Percentiles rank a stretch among this genome's conserved stretches.
These are phyloP conservation scores for Hypoxylon cercidicola DNA, from an alignment of 495 filamentous ascomycete genomes.

Conservation along the genomic window DNA sequence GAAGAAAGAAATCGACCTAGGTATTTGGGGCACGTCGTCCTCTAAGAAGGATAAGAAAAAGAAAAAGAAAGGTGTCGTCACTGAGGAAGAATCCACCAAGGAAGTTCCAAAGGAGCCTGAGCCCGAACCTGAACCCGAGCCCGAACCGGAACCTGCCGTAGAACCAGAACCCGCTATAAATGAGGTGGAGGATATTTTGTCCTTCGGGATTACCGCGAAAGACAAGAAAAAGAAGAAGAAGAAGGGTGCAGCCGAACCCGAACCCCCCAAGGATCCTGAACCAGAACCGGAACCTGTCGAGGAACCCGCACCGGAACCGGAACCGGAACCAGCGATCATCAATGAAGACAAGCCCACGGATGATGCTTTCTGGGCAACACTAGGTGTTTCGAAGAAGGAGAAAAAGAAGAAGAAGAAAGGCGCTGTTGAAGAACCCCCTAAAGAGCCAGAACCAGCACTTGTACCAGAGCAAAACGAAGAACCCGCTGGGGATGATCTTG, in stretches of 20 bases:
- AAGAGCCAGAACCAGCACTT: conserved; percentile 19
- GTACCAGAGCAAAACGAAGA: conserved; percentile 21
- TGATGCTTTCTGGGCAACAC: conserved; percentile 39
- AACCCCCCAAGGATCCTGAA: conserved; percentile 2
- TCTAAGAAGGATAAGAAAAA: conserved; percentile 34
- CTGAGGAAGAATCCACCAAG: conserved; percentile 8
- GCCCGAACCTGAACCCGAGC: conserved; percentile 23
- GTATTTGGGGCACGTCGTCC: conserved; percentile 2
- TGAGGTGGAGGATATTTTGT: conserved; percentile 18
- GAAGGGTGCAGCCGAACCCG: conserved; percentile 28
- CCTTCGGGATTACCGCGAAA: background rate
- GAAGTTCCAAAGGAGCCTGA: background rate
- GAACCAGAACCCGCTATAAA: conserved; percentile 25
- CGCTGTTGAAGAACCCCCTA: conserved; percentile 30
- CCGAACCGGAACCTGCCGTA: conserved; percentile 21
- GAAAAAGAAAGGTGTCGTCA: conserved; percentile 23
- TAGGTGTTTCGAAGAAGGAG: conserved; percentile 44
- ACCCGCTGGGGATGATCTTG: conserved; percentile 4
- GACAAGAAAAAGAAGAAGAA: conserved; percentile 39
- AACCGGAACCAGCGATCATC: conserved; percentile 45
- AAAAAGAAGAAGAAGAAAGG: conserved; percentile 51
- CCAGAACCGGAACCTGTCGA: conserved; percentile 20
- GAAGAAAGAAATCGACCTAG: conserved; percentile 27
- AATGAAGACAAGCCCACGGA: conserved; percentile 40
- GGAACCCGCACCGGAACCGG: conserved; percentile 35